Evolutionary conservation across 1,139 yeast genomes (phyloP).

Genomic region (Kurtzmaniella quercitrusa): DNA sequence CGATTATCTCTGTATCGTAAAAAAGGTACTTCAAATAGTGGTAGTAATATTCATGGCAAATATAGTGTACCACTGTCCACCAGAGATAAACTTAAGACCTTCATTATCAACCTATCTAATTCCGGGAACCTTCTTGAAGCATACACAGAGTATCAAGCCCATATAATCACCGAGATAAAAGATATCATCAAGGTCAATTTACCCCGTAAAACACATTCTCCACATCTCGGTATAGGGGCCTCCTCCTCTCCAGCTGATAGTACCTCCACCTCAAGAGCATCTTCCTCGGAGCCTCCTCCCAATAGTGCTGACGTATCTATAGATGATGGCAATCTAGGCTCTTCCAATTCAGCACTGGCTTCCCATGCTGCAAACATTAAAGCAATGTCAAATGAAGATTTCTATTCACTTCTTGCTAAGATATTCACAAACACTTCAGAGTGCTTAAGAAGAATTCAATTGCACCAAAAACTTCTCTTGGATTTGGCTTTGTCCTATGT

Average conservation of each 20-base stretch:
- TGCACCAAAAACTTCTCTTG: constrained; percentile 74
- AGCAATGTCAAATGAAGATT: constrained; percentile 66
- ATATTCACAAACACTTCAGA: constrained; percentile 67
- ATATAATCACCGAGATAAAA: constrained; percentile 65
- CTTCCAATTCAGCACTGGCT: constrained; percentile 25
- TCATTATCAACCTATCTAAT: constrained; percentile 53
- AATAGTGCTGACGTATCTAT: not conserved
- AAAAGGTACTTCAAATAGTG: constrained; percentile 20
- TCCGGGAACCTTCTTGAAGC: constrained; percentile 66
- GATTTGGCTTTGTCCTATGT: constrained; percentile 62
- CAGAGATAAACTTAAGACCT: constrained; percentile 37
- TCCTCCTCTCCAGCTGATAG: constrained; percentile 18
- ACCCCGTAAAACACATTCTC: constrained; percentile 33
- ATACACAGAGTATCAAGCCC: constrained; percentile 63
- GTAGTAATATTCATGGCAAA: constrained; percentile 9
- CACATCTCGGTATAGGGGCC: constrained; percentile 6
- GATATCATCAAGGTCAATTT: constrained; percentile 61
- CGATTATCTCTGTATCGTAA: constrained; percentile 38
- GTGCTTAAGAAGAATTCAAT: constrained; percentile 65
- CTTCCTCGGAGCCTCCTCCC: constrained; percentile 20
- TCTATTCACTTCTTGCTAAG: constrained; percentile 62
- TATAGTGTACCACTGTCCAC: constrained; percentile 29
- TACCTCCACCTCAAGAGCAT: constrained; percentile 25
- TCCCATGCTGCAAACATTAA: constrained; percentile 48
- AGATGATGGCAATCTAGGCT: not conserved